Evolutionary conservation across 495 filamentous ascomycete species (phyloP), one percentile per base, ranked within the genome.

Genomic region (Diplogelasinospora grovesii): DNA sequence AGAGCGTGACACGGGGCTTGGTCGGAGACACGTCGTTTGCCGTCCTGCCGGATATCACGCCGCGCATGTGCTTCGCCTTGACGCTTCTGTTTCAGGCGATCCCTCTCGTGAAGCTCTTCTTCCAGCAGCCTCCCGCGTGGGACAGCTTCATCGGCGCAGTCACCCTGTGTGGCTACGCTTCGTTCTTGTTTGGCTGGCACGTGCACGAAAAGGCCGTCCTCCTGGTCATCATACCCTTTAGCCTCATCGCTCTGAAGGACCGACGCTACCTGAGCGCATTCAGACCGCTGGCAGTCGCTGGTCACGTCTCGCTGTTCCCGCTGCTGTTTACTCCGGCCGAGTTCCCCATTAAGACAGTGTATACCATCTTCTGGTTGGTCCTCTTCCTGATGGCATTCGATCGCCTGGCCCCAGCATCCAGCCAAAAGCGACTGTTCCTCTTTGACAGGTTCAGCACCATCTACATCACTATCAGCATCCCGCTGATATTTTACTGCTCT

Each of bases 131-230:
- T n/a, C 89, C 90, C 5, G 85, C 79, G 11, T 93, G 83, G 79
- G 82, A 93, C 20, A 84, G 72, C 20, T 97, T 98, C 59, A 68
- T 96, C 36, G 87, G 86, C 7, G 85, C 86, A 4, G 70, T 96
- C 11, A 96, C 89, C 1, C 79, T 96, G n/a, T 96, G 90, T 52
- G 92, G 85, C 36, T 98, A 94, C 50, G 86, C 89, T 0, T 95
- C 92, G 0, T 98, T 98, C 66, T 74, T 98, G 15, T 96, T 97
- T 44, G 90, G 92, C 36, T 98, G 92, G 92, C 92, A 98, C 54
- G 92, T 98, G 14, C 92, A 98, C 52, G 92, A 98, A 53, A 98
- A 98, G 55, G 92, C 92, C 5, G 85, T 98, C 22, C 79, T 98
- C 10, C 73, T 96, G 35, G 83, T 97, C 52, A 86, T 98, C 51